These are phyloP conservation scores for Apiospora arundinis DNA, from an alignment of 2,329 filamentous ascomycete species.

Conservation along the genomic window DNA sequence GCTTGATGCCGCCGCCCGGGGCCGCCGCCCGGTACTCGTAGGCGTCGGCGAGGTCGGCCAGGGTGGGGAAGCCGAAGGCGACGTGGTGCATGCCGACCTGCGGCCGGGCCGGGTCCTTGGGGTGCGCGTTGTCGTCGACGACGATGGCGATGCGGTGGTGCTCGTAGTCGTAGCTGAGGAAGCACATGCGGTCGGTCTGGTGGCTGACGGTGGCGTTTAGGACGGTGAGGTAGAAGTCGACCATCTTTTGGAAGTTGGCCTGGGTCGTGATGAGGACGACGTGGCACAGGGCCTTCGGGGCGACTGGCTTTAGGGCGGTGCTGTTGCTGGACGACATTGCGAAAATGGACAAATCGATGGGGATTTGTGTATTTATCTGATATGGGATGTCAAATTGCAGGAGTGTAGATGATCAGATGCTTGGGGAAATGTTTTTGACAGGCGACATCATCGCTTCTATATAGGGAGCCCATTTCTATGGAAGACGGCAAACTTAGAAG, in stretches of 20 bases:
- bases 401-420: too few species aligned
- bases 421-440: too few species aligned
- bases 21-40: conserved; percentile 45
- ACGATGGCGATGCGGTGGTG: conserved; percentile 51
- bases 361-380: not conserved
- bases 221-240: conserved; percentile 45
- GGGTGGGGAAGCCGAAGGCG: conserved; percentile 46
- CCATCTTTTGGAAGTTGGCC: conserved; percentile 38
- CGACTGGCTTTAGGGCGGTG: not conserved
- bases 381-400: not conserved
- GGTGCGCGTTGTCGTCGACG: conserved; percentile 26
- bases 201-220: conserved; percentile 41
- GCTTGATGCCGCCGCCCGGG: conserved; percentile 40
- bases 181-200: conserved; percentile 34
- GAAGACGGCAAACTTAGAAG: too few species aligned
- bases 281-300: conserved; percentile 24
- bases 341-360: fast-evolving
- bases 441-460: too few species aligned
- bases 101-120: conserved; percentile 33
- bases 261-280: conserved; percentile 33
- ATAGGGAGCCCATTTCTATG: too few species aligned
- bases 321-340: not conserved
- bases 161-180: conserved; percentile 53
- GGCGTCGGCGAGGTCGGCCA: conserved; percentile 43
- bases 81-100: conserved; percentile 44